Conservation (phyloP, 805 yeast species). For the Jamesozyma hellenica region DNA sequence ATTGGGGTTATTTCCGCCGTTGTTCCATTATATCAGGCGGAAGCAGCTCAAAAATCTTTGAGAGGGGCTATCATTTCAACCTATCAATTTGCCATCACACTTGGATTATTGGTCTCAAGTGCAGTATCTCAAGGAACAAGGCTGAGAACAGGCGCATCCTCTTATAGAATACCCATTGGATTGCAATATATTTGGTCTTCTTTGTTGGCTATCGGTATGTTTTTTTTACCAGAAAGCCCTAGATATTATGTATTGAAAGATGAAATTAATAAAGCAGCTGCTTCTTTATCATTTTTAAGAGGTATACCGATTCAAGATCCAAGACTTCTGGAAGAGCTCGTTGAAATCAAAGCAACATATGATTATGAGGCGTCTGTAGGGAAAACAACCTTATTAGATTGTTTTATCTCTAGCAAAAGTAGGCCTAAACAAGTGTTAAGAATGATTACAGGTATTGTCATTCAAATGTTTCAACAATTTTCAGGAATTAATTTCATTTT, state of each 20-base stretch:
- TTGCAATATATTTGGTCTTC: conserved; percentile 67
- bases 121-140: conserved; percentile 74
- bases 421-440: conserved; percentile 48
- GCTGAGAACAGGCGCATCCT: conserved; percentile 40
- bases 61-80: conserved; percentile 75
- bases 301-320: conserved; percentile 58
- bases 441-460: conserved; percentile 52
- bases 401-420: conserved; percentile 46
- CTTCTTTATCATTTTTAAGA: conserved; percentile 53
- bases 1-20: conserved; percentile 72
- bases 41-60: conserved; percentile 69
- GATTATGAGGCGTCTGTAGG: conserved; percentile 60
- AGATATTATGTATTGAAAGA: conserved; percentile 70
- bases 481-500: conserved; percentile 86
- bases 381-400: conserved; percentile 39
- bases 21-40: conserved; percentile 79
- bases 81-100: conserved; percentile 84
- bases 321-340: conserved; percentile 56
- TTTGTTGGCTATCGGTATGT: conserved; percentile 55
- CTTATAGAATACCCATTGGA: conserved; percentile 67
- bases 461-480: conserved; percentile 80
- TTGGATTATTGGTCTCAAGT: conserved; percentile 70
- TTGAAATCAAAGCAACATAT: conserved; percentile 65
- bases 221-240: conserved; percentile 80
- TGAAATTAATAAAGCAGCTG: conserved; percentile 57